These are phyloP conservation scores for Penicillium sp. DNA, from an alignment of 2,329 filamentous ascomycete genomes.

Conservation along the genomic window DNA sequence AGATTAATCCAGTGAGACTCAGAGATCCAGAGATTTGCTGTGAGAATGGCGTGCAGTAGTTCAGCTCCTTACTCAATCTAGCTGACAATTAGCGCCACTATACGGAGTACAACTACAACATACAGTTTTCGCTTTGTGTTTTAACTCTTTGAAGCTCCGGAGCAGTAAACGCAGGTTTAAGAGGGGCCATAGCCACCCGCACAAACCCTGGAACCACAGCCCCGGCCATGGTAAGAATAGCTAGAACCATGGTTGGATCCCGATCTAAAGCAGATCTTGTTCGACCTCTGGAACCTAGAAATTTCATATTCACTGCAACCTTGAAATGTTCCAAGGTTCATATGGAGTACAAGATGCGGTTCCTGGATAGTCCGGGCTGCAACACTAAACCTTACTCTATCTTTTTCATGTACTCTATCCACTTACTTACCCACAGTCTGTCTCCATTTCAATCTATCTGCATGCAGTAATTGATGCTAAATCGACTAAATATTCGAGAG, in stretches of 20 bases:
- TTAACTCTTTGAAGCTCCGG: not conserved
- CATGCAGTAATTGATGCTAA: not conserved
- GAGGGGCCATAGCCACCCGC: not conserved
- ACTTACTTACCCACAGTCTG: not conserved
- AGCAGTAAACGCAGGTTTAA: not conserved
- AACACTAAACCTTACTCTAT: constrained; percentile 4
- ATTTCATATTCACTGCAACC: not conserved
- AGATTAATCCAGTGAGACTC: not conserved
- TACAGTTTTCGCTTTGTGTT: not conserved
- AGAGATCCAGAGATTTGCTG: not conserved
- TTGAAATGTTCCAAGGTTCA: not conserved
- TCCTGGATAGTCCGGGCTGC: not conserved
- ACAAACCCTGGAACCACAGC: not conserved
- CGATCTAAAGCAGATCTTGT: constrained; percentile 3
- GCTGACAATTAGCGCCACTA: not conserved
- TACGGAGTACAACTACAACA: too few relatives aligned
- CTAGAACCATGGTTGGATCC: not conserved
- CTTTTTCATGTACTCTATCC: not conserved
- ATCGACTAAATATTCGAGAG: not conserved
- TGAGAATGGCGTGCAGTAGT: constrained; percentile 4
- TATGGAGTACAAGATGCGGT: not conserved
- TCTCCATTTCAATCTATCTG: not conserved
- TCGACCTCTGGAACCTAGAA: not conserved
- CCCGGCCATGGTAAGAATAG: not conserved
- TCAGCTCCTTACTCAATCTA: not conserved